Evolutionary conservation across 371 early-diverging fungal species (phyloP).

Genomic region (Mortierella sp.): DNA sequence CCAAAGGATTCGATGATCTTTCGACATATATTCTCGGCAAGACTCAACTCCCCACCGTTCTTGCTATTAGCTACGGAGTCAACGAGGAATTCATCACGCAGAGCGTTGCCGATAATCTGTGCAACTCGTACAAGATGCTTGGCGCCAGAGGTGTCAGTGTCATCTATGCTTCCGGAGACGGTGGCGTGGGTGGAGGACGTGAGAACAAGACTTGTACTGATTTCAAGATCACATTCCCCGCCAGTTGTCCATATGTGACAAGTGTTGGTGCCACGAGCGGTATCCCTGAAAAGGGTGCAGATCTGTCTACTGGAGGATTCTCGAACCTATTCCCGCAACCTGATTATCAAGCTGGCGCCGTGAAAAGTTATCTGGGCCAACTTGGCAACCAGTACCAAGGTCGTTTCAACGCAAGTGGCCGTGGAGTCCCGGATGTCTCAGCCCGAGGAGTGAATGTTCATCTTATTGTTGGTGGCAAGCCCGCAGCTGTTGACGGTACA

Average conservation of each 20-base stretch:
- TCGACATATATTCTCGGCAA: neutral
- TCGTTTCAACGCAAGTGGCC: neutral
- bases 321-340: conserved; percentile 5
- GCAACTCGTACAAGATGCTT: neutral
- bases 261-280: conserved; percentile 12
- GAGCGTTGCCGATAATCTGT: neutral
- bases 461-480: neutral
- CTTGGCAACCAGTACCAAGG: neutral
- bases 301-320: conserved; percentile 25
- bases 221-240: conserved; percentile 8
- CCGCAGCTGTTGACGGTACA: neutral
- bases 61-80: conserved; percentile 6
- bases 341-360: neutral
- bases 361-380: neutral
- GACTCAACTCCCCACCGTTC: neutral
- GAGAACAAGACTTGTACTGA: neutral
- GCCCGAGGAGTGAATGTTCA: neutral
- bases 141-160: conserved; percentile 1
- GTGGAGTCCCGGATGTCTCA: conserved; percentile 18
- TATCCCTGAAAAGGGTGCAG: conserved; percentile 2
- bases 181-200: neutral
- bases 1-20: neutral
- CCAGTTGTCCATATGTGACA: conserved; percentile 27
- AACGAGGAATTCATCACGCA: conserved; percentile 4
- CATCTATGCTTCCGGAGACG: conserved; percentile 12